A percentile compares a stretch with the other conserved stretches of the same genome.
phyloP scores from a whole-genome alignment of 2,329 filamentous ascomycete species.

The Neonectria magnoliae region DNA sequence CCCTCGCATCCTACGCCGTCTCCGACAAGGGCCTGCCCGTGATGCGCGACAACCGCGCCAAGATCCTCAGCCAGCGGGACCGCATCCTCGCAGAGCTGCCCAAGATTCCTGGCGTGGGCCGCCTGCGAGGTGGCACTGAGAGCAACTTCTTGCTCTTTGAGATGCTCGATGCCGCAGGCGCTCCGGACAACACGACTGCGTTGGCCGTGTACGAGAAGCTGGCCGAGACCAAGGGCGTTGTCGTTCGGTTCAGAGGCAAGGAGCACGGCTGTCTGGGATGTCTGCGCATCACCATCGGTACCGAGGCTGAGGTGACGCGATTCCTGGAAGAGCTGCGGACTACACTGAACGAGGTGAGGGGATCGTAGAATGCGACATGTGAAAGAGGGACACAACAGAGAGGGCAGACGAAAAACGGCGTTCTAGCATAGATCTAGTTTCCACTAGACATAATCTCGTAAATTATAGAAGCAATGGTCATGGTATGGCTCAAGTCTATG shows the following conservation, averaged over 20 bases:
- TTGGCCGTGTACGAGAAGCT: constrained; percentile 84
- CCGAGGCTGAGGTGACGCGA: constrained; percentile 82
- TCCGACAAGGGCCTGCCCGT: constrained; percentile 71
- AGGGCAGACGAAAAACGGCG: constrained; percentile 28
- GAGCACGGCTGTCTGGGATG: constrained; percentile 91
- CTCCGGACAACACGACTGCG: constrained; percentile 82
- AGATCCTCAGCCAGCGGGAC: constrained; percentile 80
- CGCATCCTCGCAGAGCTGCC: constrained; percentile 79
- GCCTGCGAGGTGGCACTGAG: constrained; percentile 80
- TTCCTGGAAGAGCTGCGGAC: constrained; percentile 76
- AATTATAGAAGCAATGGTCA: constrained; percentile 39
- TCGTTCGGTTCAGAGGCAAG: constrained; percentile 92
- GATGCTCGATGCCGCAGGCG: constrained; percentile 77
- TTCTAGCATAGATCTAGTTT: constrained; percentile 35
- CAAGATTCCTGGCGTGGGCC: constrained; percentile 79
- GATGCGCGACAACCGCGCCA: constrained; percentile 77
- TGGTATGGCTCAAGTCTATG: constrained; percentile 29
- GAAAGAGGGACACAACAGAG: constrained; percentile 6
- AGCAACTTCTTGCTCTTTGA: constrained; percentile 94
- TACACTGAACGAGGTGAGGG: constrained; percentile 57
- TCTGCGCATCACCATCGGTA: constrained; percentile 91
- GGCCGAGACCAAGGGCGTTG: constrained; percentile 87
- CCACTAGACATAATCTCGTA: constrained; percentile 40
- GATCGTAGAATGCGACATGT: constrained; percentile 19
- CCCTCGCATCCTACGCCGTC: constrained; percentile 80